These are phyloP conservation scores for Leccinum obscurum DNA, from an alignment of 768 basidiomycete genomes.

Conservation along the genomic window DNA sequence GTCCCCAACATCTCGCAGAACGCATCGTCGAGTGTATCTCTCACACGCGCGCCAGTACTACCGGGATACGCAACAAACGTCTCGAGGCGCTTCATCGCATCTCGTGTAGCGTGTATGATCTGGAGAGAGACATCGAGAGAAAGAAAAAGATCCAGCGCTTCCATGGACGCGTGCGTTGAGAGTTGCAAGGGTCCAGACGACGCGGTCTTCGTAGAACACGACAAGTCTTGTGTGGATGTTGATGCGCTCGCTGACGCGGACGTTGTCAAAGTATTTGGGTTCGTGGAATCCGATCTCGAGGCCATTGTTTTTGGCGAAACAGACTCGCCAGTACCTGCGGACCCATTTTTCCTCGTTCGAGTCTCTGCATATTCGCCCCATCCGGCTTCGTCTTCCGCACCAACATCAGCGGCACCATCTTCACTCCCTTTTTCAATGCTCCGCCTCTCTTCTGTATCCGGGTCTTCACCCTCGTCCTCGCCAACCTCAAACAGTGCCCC, in stretches of 20 bases:
- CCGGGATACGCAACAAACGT: conserved; percentile 89
- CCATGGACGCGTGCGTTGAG: conserved; percentile 16
- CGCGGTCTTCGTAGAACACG: not conserved
- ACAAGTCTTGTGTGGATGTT: not conserved
- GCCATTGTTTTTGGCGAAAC: not conserved
- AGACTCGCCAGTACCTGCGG: not conserved
- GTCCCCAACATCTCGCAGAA: conserved; percentile 84
- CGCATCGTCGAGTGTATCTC: conserved; percentile 92
- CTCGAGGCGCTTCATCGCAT: conserved; percentile 88
- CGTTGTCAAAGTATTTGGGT: not conserved
- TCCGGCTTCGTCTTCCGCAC: conserved; percentile 22
- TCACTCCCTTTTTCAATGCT: not conserved
- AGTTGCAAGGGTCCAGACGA: conserved; percentile 11
- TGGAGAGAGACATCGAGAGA: conserved; percentile 90
- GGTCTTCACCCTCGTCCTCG: conserved; percentile 36
- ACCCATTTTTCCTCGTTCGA: conserved; percentile 1
- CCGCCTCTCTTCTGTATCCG: conserved; percentile 20
- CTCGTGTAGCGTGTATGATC: conserved; percentile 91
- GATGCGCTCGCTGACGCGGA: not conserved
- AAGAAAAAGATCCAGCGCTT: conserved; percentile 78
- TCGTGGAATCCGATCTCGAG: conserved; percentile 2
- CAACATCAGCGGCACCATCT: not conserved
- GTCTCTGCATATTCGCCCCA: conserved; percentile 25
- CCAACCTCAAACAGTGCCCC: conserved; percentile 54
- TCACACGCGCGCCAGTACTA: conserved; percentile 80